A percentile compares a stretch with the other conserved stretches of the same genome.
These are phyloP conservation scores for Tylopilus balloui DNA, from an alignment of 768 basidiomycete genomes.

Conservation along the genomic window DNA sequence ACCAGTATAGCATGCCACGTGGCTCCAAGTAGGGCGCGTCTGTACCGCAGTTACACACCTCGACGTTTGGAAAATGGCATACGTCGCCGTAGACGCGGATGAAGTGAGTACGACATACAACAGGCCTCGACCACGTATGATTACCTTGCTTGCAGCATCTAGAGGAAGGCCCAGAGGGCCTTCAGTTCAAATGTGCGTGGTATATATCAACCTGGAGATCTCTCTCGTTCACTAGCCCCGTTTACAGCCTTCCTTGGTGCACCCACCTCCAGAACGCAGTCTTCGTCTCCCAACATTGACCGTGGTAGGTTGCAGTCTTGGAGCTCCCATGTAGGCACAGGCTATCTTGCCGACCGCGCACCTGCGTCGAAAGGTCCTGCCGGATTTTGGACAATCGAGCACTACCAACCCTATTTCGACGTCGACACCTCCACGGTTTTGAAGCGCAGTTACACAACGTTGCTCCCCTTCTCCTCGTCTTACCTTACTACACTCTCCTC, in stretches of 20 bases:
- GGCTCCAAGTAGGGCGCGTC: too few relatives aligned
- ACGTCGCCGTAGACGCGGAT: slow-evolving; percentile 67
- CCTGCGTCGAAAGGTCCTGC: slow-evolving; percentile 42
- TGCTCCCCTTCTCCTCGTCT: slow-evolving; percentile 66
- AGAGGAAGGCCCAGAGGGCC: slow-evolving; percentile 64
- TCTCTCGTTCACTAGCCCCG: neutral
- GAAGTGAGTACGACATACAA: slow-evolving; percentile 43
- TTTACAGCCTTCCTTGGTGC: slow-evolving; percentile 52
- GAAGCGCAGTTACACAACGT: slow-evolving; percentile 68
- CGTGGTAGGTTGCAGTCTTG: slow-evolving; percentile 37
- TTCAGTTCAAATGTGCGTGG: slow-evolving; percentile 66
- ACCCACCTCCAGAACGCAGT: slow-evolving; percentile 24
- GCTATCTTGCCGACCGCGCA: slow-evolving; percentile 58
- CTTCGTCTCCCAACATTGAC: slow-evolving; percentile 38
- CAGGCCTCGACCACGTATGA: neutral
- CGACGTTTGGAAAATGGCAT: too few relatives aligned
- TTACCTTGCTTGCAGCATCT: slow-evolving; percentile 37
- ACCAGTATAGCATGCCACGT: neutral
- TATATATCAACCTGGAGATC: neutral
- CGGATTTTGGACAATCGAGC: slow-evolving; percentile 78
- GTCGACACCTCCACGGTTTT: slow-evolving; percentile 79
- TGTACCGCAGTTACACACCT: too few relatives aligned
- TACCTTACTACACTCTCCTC: slow-evolving; percentile 60
- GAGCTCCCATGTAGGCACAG: slow-evolving; percentile 32
- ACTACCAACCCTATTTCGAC: slow-evolving; percentile 86